phyloP scores from a whole-genome alignment of 2,329 filamentous ascomycete species.

The Curvularia spicifera region DNA sequence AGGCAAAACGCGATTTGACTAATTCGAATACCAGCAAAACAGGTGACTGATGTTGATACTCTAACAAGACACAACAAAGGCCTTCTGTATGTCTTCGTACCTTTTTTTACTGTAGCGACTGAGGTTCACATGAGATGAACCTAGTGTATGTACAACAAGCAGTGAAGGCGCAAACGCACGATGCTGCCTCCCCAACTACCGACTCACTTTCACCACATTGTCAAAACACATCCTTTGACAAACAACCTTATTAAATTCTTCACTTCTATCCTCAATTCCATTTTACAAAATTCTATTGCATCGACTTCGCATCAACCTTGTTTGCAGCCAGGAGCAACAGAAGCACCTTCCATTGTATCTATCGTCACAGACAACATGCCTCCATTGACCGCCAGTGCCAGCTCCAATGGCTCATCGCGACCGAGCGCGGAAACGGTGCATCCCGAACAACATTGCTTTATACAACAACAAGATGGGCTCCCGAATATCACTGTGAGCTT shows the following conservation, averaged over 20 bases:
- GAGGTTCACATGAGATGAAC: no score
- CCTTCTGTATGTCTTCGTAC: no score
- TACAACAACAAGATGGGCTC: neutral
- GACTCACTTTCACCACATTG: slow-evolving; percentile 12
- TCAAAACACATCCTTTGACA: slow-evolving; percentile 2
- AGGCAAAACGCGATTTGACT: no score
- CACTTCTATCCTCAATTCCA: neutral
- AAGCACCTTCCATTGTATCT: neutral
- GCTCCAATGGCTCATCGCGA: neutral
- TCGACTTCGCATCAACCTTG: neutral
- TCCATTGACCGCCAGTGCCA: neutral
- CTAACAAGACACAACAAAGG: no score
- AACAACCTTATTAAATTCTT: neutral
- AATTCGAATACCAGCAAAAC: no score
- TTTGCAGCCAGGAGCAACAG: neutral
- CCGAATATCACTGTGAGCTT: slow-evolving; percentile 1
- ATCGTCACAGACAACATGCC: neutral
- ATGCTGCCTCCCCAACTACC: neutral
- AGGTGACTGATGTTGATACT: no score
- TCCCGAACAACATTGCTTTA: neutral
- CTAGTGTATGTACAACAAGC: no score
- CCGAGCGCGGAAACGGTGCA: neutral
- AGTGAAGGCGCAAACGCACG: no score
- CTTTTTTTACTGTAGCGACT: no score
- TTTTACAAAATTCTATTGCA: neutral